Evolutionary conservation across 2,329 filamentous ascomycete species (phyloP).

Genomic region (Penicillium sp.): DNA sequence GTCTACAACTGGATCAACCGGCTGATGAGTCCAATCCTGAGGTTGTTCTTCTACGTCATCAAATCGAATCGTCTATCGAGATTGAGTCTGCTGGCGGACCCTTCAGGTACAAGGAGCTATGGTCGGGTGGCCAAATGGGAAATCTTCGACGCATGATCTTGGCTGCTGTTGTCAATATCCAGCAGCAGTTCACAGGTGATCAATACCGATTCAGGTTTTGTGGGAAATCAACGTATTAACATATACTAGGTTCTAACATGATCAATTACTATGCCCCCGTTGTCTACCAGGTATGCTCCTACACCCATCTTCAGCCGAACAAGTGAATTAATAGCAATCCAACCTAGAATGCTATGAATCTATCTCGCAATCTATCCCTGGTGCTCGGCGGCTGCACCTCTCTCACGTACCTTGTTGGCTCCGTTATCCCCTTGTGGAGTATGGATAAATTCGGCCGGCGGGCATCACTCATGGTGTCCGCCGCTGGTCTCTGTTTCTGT

Average conservation of each 20-base stretch:
- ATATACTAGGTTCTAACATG: constrained; percentile 31
- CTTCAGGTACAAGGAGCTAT: constrained; percentile 39
- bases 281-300: constrained; percentile 34
- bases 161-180: constrained; percentile 36
- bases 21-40: constrained; percentile 18
- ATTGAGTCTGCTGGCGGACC: constrained; percentile 39
- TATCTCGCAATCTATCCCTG: constrained; percentile 51
- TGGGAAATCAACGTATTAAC: not conserved
- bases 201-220: not conserved
- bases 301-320: not conserved
- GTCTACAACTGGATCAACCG: constrained; percentile 26
- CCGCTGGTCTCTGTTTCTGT: constrained; percentile 46
- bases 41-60: constrained; percentile 17
- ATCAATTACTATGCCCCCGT: constrained; percentile 46
- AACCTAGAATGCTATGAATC: constrained; percentile 33
- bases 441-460: constrained; percentile 47
- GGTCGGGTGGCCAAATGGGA: constrained; percentile 33
- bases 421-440: constrained; percentile 43
- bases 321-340: not conserved
- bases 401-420: constrained; percentile 43
- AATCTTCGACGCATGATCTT: constrained; percentile 37
- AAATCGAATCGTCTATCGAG: constrained; percentile 36
- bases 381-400: constrained; percentile 52
- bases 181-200: constrained; percentile 39
- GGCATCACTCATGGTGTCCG: constrained; percentile 42